These are phyloP conservation scores for Flaveria sonorensis DNA, from an alignment of 129 eudicot genomes.

Conservation along the genomic window DNA sequence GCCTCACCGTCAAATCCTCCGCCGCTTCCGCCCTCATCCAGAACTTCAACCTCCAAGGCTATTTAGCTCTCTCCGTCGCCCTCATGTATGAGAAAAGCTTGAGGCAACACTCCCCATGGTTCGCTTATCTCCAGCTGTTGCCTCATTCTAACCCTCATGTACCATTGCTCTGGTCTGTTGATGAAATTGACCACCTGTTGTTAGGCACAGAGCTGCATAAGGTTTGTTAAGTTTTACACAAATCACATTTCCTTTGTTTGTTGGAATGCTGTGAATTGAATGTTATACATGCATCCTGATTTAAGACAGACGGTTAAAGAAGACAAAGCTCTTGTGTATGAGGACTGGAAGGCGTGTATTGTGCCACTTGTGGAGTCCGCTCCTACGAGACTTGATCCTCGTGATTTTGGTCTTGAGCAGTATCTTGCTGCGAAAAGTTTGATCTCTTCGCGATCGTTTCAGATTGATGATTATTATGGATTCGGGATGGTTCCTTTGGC, in stretches of 20 bases:
- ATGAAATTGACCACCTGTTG: constrained; percentile 57
- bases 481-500: constrained; percentile 97
- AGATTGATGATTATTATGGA: constrained; percentile 83
- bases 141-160: constrained; percentile 55
- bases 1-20: constrained; percentile 73
- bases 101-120: constrained; percentile 66
- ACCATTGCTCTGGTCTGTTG: constrained; percentile 73
- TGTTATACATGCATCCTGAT: neutral
- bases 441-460: constrained; percentile 84
- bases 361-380: constrained; percentile 60
- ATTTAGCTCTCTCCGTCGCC: constrained; percentile 71
- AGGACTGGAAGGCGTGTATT: constrained; percentile 90
- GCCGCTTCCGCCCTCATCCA: constrained; percentile 56
- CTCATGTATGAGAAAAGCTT: constrained; percentile 81
- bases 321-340: constrained; percentile 65
- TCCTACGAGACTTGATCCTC: constrained; percentile 47
- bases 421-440: constrained; percentile 90
- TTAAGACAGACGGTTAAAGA: constrained; percentile 78
- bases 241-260: too few species aligned
- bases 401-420: constrained; percentile 58
- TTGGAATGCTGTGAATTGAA: neutral
- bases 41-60: constrained; percentile 63
- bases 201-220: constrained; percentile 82
- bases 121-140: constrained; percentile 57
- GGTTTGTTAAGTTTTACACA: constrained; percentile 43